These are phyloP conservation scores for Kodamaea kakaduensis DNA, from an alignment of 805 yeast genomes.

Conservation along the genomic window DNA sequence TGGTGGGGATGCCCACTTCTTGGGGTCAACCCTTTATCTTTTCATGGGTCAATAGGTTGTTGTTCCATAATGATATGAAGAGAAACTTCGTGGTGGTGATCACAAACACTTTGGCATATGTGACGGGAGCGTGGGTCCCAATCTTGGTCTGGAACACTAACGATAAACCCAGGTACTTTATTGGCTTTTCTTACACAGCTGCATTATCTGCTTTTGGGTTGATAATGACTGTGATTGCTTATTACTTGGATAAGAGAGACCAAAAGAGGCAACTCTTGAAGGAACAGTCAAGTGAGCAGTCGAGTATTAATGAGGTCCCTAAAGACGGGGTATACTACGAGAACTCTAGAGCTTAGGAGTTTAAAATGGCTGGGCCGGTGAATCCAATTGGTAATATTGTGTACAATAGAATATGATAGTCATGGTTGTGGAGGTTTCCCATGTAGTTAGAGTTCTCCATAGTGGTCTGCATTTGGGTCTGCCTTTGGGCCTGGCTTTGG, in stretches of 20 bases:
- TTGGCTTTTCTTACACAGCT: conserved; percentile 32
- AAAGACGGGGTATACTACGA: too few relatives aligned
- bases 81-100: conserved; percentile 34
- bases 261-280: conserved; percentile 11
- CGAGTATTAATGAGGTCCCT: too few relatives aligned
- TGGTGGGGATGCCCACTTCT: conserved; percentile 44
- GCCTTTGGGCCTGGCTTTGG: too few relatives aligned
- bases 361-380: too few relatives aligned
- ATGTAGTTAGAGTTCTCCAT: too few relatives aligned
- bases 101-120: conserved; percentile 38
- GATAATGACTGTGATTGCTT: conserved; percentile 24
- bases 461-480: too few relatives aligned
- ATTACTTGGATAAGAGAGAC: conserved; percentile 25
- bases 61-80: conserved; percentile 42
- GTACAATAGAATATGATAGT: too few relatives aligned
- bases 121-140: conserved; percentile 37
- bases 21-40: conserved; percentile 56
- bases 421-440: too few relatives aligned
- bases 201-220: conserved; percentile 28
- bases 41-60: conserved; percentile 51
- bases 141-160: conserved; percentile 38
- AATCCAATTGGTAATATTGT: too few relatives aligned
- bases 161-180: conserved; percentile 27
- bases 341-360: too few relatives aligned
- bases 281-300: too few relatives aligned